phyloP scores from a whole-genome alignment of 495 filamentous ascomycete species.

The Lichenothelia convexa region DNA sequence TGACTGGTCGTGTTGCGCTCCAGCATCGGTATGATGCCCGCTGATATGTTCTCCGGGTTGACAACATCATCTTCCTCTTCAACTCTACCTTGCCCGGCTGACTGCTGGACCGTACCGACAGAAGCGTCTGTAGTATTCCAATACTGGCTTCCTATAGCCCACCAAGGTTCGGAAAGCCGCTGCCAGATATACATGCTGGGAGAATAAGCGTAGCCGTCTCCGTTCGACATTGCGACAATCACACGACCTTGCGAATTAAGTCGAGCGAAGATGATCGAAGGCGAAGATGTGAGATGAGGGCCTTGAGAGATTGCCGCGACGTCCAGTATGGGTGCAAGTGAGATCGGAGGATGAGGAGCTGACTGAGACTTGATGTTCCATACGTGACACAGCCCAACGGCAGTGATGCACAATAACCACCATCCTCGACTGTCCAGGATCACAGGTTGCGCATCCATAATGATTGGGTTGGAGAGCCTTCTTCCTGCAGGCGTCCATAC shows the following conservation, averaged over 20 bases:
- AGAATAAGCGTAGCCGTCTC: slow-evolving; percentile 82
- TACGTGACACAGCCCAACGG: slow-evolving; percentile 76
- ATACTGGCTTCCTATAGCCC: slow-evolving; percentile 93
- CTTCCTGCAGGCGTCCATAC: slow-evolving; percentile 92
- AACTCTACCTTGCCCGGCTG: slow-evolving; percentile 20
- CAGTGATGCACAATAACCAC: slow-evolving; percentile 76
- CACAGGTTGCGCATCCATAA: slow-evolving; percentile 83
- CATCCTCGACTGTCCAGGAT: slow-evolving; percentile 78
- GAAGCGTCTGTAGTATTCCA: slow-evolving; percentile 71
- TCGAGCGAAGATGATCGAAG: slow-evolving; percentile 73
- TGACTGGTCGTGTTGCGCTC: slow-evolving; percentile 91
- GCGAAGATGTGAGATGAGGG: slow-evolving; percentile 50
- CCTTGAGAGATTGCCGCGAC: slow-evolving; percentile 53
- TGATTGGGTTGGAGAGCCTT: slow-evolving; percentile 59
- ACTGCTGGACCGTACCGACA: slow-evolving; percentile 50
- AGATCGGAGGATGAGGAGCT: slow-evolving; percentile 76
- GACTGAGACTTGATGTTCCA: slow-evolving; percentile 81
- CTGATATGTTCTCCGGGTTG: slow-evolving; percentile 49
- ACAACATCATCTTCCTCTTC: slow-evolving; percentile 30
- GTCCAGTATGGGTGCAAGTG: slow-evolving; percentile 76
- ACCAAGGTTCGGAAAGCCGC: slow-evolving; percentile 85
- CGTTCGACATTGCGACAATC: slow-evolving; percentile 73
- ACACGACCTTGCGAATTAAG: slow-evolving; percentile 73
- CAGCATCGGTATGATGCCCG: slow-evolving; percentile 79
- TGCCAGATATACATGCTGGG: slow-evolving; percentile 79